These are phyloP conservation scores for Saccharomycopsis lassenensis DNA, from an alignment of 805 yeast genomes.

Conservation along the genomic window DNA sequence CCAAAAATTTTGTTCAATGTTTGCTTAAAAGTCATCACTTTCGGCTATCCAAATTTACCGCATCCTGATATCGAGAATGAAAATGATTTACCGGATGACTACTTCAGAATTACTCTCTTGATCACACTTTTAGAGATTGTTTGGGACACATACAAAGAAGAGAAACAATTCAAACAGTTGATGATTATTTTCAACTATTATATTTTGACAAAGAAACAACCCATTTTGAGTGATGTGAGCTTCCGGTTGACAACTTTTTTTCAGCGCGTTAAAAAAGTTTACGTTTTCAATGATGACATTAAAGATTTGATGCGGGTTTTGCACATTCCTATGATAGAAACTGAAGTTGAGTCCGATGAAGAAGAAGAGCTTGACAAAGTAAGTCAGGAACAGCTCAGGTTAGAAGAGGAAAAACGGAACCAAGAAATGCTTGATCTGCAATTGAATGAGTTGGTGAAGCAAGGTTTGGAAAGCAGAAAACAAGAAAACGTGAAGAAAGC, in stretches of 20 bases:
- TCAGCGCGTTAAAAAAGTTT: slow-evolving; percentile 24
- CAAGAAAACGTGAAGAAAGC: slow-evolving; percentile 17
- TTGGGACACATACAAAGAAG: slow-evolving; percentile 20
- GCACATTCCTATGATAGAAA: too few relatives aligned
- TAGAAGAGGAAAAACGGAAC: slow-evolving; percentile 29
- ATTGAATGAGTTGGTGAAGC: slow-evolving; percentile 40
- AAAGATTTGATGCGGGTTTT: slow-evolving; percentile 37
- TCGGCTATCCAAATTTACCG: slow-evolving; percentile 40
- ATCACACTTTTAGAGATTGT: slow-evolving; percentile 33
- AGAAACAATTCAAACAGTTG: slow-evolving; percentile 22
- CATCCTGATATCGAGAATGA: slow-evolving; percentile 36
- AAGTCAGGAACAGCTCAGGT: neutral
- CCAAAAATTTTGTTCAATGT: slow-evolving; percentile 20
- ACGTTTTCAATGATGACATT: slow-evolving; percentile 28
- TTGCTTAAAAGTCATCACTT: slow-evolving; percentile 44
- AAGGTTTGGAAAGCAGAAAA: slow-evolving; percentile 34
- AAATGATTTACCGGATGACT: slow-evolving; percentile 56
- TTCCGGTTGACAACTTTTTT: slow-evolving; percentile 40
- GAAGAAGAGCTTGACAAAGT: slow-evolving; percentile 20
- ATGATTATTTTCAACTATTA: slow-evolving; percentile 64
- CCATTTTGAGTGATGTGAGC: slow-evolving; percentile 53
- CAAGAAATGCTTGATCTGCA: slow-evolving; percentile 36
- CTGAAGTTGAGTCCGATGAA: slow-evolving; percentile 2
- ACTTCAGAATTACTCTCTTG: slow-evolving; percentile 56
- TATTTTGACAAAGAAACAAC: slow-evolving; percentile 45